Evolutionary conservation across 2,329 filamentous ascomycete genomes (phyloP).

Genomic region (Fonsecaea erecta): DNA sequence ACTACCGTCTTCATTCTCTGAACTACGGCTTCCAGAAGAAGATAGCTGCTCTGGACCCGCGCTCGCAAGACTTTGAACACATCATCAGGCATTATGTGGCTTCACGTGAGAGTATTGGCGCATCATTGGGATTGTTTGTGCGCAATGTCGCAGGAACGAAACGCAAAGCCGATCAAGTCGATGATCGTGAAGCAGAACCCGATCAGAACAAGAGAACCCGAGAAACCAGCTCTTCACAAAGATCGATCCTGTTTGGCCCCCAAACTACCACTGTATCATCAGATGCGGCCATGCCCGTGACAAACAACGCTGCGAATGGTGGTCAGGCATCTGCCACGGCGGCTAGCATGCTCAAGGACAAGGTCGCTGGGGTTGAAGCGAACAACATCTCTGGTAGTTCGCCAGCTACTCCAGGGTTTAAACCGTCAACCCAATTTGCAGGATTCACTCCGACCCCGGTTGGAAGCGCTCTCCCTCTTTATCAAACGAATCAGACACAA

Average conservation of each 20-base stretch:
- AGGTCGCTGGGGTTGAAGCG: conserved; percentile 6
- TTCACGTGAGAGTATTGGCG: conserved; percentile 46
- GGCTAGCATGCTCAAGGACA: conserved; percentile 10
- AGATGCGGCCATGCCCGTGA: neutral
- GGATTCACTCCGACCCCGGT: neutral
- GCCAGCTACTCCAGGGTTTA: conserved; percentile 4
- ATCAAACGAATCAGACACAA: conserved; percentile 2
- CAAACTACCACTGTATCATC: neutral
- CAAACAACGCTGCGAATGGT: neutral
- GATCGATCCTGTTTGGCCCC: neutral
- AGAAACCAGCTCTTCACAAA: conserved; percentile 12
- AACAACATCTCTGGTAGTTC: neutral
- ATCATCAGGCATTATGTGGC: conserved; percentile 46
- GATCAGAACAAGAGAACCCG: conserved; percentile 38
- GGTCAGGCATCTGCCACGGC: conserved; percentile 8
- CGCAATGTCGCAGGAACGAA: conserved; percentile 37
- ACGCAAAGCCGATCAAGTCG: conserved; percentile 40
- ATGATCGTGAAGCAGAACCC: conserved; percentile 27
- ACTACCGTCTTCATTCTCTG: conserved; percentile 43
- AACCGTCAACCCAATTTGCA: conserved; percentile 15
- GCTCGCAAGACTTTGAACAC: conserved; percentile 43
- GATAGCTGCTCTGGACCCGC: conserved; percentile 42
- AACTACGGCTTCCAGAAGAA: conserved; percentile 45
- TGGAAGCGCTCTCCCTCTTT: conserved; percentile 21
- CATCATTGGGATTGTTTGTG: conserved; percentile 40